phyloP scores from a whole-genome alignment of 352 stramenopile species.

The Thalassiosira gravida region DNA sequence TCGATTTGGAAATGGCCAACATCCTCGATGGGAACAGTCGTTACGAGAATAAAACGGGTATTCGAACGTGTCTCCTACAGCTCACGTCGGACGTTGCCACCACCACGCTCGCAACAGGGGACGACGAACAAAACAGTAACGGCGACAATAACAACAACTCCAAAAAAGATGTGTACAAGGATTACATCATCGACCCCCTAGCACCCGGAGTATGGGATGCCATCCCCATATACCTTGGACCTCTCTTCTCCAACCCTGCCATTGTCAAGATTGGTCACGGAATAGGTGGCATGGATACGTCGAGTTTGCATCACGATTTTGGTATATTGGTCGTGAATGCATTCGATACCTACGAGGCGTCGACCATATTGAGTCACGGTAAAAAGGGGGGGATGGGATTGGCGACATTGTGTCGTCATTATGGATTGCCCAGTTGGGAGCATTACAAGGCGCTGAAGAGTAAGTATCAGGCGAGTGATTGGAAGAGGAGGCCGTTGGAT shows the following conservation, averaged over 20 bases:
- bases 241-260: conserved; percentile 73
- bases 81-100: conserved; percentile 62
- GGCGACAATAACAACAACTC: too few relatives aligned
- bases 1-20: conserved; percentile 85
- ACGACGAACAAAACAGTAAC: conserved; percentile 7
- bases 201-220: conserved; percentile 73
- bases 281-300: conserved; percentile 78
- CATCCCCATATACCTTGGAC: conserved; percentile 55
- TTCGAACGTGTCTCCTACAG: conserved; percentile 79
- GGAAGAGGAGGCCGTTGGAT: conserved; percentile 74
- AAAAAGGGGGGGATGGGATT: conserved; percentile 63
- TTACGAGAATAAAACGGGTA: conserved; percentile 54
- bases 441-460: conserved; percentile 72
- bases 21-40: conserved; percentile 14
- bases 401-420: conserved; percentile 70
- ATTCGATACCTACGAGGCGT: conserved; percentile 85
- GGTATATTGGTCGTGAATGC: conserved; percentile 84
- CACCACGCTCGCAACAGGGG: too few relatives aligned
- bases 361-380: conserved; percentile 48
- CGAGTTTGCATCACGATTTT: conserved; percentile 83
- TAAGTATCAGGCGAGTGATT: conserved; percentile 77
- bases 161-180: conserved; percentile 41
- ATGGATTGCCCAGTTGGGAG: conserved; percentile 58
- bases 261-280: conserved; percentile 86
- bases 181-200: conserved; percentile 85